Conservation (phyloP, 345 rosid genomes). For the Passiflora organensis region DNA sequence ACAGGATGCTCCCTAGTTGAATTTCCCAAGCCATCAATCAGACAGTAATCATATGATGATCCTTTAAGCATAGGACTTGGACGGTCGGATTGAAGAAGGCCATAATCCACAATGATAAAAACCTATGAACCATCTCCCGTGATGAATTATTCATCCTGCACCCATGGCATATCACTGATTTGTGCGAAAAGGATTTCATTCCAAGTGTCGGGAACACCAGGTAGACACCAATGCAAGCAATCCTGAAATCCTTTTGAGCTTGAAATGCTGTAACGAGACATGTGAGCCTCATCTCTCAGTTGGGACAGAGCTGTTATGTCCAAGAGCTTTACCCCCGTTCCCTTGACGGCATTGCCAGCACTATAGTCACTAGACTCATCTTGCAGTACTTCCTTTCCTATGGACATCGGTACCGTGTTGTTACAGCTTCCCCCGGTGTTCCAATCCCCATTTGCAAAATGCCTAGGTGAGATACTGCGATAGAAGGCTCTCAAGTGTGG, state of each 20-base stretch:
- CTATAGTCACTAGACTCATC: slow-evolving; percentile 59
- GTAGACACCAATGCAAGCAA: slow-evolving; percentile 49
- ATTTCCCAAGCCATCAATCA: no score
- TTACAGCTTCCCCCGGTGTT: slow-evolving; percentile 83
- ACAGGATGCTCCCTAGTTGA: not conserved
- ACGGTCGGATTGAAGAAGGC: not conserved
- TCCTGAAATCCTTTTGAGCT: slow-evolving; percentile 55
- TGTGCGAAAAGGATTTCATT: slow-evolving; percentile 41
- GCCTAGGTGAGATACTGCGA: slow-evolving; percentile 74
- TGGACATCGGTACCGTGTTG: slow-evolving; percentile 65
- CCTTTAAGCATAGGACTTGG: no score
- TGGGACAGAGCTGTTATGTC: slow-evolving; percentile 66
- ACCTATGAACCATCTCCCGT: not conserved
- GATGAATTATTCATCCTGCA: slow-evolving; percentile 1
- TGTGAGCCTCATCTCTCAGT: slow-evolving; percentile 78
- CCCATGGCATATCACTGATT: slow-evolving; percentile 3
- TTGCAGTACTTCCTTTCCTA: slow-evolving; percentile 61
- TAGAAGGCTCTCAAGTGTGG: slow-evolving; percentile 58
- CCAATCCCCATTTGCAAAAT: slow-evolving; percentile 82
- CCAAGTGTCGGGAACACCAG: slow-evolving; percentile 54
- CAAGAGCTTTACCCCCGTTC: slow-evolving; percentile 59
- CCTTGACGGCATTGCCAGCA: slow-evolving; percentile 54
- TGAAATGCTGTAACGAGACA: slow-evolving; percentile 53
- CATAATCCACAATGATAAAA: not conserved
- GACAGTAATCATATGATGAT: no score